Percentiles rank a stretch among this genome's conserved stretches.
phyloP scores from a whole-genome alignment of 495 filamentous ascomycete genomes.

The Hypoxylon subgilvum region DNA sequence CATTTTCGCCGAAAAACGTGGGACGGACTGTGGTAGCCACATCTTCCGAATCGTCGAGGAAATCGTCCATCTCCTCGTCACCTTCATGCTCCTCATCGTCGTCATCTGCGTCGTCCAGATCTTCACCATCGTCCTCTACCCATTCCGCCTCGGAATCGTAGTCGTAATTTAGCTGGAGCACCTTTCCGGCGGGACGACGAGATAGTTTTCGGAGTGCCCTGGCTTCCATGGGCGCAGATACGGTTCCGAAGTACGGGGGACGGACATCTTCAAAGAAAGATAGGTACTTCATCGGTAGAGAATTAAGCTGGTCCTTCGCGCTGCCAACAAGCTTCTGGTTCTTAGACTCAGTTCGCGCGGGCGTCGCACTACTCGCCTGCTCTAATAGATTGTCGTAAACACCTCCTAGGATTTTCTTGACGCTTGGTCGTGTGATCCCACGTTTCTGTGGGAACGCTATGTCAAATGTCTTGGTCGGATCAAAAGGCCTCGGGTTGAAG shows the following conservation, averaged over 20 bases:
- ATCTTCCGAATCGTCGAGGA: slow-evolving; percentile 72
- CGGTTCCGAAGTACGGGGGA: slow-evolving; percentile 88
- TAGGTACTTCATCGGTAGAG: slow-evolving; percentile 76
- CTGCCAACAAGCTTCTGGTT: slow-evolving; percentile 53
- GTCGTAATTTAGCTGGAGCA: slow-evolving; percentile 83
- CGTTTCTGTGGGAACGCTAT: slow-evolving; percentile 59
- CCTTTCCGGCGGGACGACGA: slow-evolving; percentile 70
- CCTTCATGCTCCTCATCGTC: slow-evolving; percentile 71
- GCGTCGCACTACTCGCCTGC: slow-evolving; percentile 16
- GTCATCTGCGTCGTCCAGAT: slow-evolving; percentile 77
- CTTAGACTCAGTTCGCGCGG: slow-evolving; percentile 48
- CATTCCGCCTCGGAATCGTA: slow-evolving; percentile 98
- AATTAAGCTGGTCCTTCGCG: slow-evolving; percentile 59
- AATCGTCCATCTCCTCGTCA: slow-evolving; percentile 74
- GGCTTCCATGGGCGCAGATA: slow-evolving; percentile 58
- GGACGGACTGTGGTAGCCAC: slow-evolving; percentile 45
- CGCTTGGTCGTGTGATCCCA: slow-evolving; percentile 58
- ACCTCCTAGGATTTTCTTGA: slow-evolving; percentile 69
- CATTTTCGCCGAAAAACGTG: slow-evolving; percentile 65
- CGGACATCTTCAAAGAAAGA: slow-evolving; percentile 86
- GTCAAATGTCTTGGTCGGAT: slow-evolving; percentile 64
- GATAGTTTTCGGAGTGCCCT: slow-evolving; percentile 61
- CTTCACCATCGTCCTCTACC: slow-evolving; percentile 81
- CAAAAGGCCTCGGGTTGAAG: slow-evolving; percentile 49
- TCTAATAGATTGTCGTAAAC: slow-evolving; percentile 32